These are phyloP conservation scores for Rhodotorula sp. DNA, from an alignment of 1,284 basidiomycete genomes.

Conservation along the genomic window DNA sequence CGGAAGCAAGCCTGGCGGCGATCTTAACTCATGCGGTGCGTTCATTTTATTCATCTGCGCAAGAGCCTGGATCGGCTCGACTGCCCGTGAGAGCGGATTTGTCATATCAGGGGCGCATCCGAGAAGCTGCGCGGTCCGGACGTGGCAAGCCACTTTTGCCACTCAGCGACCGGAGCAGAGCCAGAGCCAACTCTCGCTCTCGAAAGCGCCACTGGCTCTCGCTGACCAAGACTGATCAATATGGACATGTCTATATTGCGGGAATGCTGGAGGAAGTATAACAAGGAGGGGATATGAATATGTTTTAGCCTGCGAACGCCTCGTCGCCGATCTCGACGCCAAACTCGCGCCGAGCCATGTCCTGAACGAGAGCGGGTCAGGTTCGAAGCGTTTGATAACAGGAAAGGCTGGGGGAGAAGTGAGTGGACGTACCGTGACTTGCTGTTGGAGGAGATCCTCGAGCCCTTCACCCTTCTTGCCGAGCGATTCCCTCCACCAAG, in stretches of 20 bases:
- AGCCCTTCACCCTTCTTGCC: slow-evolving; percentile 42
- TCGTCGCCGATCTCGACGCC: slow-evolving; percentile 50
- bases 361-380: slow-evolving; percentile 44
- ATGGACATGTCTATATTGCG: neutral
- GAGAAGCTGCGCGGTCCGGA: too few species aligned
- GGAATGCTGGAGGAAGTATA: neutral
- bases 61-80: too few species aligned
- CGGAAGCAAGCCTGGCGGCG: neutral
- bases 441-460: slow-evolving; percentile 47
- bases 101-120: too few species aligned
- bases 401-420: slow-evolving; percentile 44
- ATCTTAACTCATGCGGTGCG: neutral
- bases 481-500: slow-evolving; percentile 46
- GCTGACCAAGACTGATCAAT: too few species aligned
- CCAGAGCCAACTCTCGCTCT: too few species aligned
- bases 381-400: slow-evolving; percentile 50
- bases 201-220: too few species aligned
- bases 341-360: slow-evolving; percentile 54
- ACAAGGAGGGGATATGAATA: neutral
- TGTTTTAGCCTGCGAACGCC: slow-evolving; percentile 17
- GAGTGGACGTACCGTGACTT: slow-evolving; percentile 41
- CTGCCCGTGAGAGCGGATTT: too few species aligned
- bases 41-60: too few species aligned
- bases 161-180: too few species aligned
- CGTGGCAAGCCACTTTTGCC: too few species aligned